A percentile compares a stretch with the other conserved stretches of the same genome.
Evolutionary conservation across 2,329 filamentous ascomycete species (phyloP).

Genomic region (Dothiorella sarmentorum): DNA sequence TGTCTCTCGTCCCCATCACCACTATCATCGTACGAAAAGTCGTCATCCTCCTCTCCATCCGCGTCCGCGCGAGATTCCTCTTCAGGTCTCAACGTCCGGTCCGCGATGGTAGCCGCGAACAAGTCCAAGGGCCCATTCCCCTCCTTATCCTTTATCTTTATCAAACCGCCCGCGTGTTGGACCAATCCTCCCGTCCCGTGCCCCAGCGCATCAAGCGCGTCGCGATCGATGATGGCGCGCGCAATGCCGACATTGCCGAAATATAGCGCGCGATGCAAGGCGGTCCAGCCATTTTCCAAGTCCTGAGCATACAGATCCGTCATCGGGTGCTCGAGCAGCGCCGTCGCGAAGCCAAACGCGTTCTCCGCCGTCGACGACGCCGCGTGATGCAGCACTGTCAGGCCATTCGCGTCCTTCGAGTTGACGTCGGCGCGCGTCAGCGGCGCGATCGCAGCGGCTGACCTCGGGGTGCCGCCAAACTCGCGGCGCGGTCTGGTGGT

Average conservation of each 20-base stretch:
- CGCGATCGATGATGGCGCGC: constrained; percentile 73
- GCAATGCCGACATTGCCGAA: constrained; percentile 85
- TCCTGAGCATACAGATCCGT: constrained; percentile 87
- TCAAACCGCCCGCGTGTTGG: constrained; percentile 67
- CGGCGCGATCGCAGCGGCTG: constrained; percentile 24
- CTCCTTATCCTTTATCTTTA: constrained; percentile 94
- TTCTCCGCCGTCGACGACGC: constrained; percentile 69
- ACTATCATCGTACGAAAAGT: constrained; percentile 35
- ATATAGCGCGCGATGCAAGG: constrained; percentile 86
- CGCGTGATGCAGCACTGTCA: constrained; percentile 81
- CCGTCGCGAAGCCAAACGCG: constrained; percentile 70
- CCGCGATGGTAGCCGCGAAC: constrained; percentile 81
- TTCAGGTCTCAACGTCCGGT: constrained; percentile 58
- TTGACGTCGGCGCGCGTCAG: constrained; percentile 71
- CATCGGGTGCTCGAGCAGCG: constrained; percentile 75
- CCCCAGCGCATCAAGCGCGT: constrained; percentile 63
- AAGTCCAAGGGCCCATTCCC: constrained; percentile 93
- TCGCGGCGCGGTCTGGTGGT: constrained; percentile 35
- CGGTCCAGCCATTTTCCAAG: constrained; percentile 91
- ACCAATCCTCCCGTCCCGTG: constrained; percentile 58
- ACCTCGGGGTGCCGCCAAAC: constrained; percentile 29
- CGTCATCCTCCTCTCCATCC: constrained; percentile 52
- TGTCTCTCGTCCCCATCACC: constrained; percentile 37
- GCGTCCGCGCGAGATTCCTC: constrained; percentile 39
- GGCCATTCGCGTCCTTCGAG: constrained; percentile 73